phyloP scores from a whole-genome alignment of 2,329 filamentous ascomycete genomes.

The Zalaria sp. region DNA sequence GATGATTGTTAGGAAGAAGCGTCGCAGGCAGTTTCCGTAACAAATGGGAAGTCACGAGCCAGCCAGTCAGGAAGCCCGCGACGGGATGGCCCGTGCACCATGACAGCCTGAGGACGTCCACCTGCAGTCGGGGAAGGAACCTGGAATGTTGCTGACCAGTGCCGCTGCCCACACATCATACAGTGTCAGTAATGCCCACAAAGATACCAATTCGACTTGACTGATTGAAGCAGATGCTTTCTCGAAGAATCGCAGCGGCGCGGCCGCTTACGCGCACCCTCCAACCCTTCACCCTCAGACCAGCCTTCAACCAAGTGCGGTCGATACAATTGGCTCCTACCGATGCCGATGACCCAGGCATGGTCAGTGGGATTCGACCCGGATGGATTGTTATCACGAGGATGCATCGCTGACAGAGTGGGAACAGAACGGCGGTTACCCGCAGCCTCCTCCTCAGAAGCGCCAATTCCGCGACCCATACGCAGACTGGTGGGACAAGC shows the following conservation, averaged over 20 bases:
- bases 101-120: too few relatives aligned
- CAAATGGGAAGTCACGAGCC: too few relatives aligned
- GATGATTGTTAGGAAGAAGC: conserved; percentile 1
- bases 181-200: too few relatives aligned
- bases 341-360: conserved; percentile 51
- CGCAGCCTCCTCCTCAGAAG: conserved; percentile 68
- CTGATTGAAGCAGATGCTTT: conserved; percentile 21
- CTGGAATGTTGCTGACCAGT: too few relatives aligned
- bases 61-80: too few relatives aligned
- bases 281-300: conserved; percentile 17
- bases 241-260: conserved; percentile 26
- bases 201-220: too few relatives aligned
- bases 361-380: conserved; percentile 35
- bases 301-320: conserved; percentile 13
- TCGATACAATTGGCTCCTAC: conserved; percentile 23
- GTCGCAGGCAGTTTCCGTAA: neutral
- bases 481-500: conserved; percentile 91
- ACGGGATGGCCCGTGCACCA: too few relatives aligned
- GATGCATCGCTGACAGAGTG: neutral
- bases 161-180: too few relatives aligned
- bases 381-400: too few relatives aligned
- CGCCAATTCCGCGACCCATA: conserved; percentile 87
- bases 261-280: conserved; percentile 24
- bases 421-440: conserved; percentile 65
- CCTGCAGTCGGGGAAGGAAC: too few relatives aligned